Evolutionary conservation across 2,329 filamentous ascomycete genomes (phyloP).

Genomic region (Claviceps africana): DNA sequence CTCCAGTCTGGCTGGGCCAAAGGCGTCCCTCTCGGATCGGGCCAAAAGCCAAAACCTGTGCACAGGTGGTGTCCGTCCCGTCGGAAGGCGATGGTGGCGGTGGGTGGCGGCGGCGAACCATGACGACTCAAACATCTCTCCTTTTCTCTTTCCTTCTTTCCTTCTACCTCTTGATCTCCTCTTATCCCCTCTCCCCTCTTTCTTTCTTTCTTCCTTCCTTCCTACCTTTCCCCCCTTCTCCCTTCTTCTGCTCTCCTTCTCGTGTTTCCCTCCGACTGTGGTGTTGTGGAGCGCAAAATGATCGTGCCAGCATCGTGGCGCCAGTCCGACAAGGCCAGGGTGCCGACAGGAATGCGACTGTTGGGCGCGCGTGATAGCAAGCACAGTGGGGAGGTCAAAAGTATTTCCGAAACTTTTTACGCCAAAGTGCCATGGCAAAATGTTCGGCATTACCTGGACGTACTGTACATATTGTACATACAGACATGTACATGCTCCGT

Average conservation of each 20-base stretch:
- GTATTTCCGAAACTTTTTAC: too few species aligned
- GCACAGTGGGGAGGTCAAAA: too few species aligned
- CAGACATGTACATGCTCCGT: too few species aligned
- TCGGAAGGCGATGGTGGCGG: neutral
- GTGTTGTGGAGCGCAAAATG: neutral
- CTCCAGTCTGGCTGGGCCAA: too few species aligned
- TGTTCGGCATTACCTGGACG: too few species aligned
- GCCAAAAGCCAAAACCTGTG: neutral
- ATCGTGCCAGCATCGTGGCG: neutral
- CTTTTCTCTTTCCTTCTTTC: neutral
- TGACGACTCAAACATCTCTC: neutral
- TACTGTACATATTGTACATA: too few species aligned
- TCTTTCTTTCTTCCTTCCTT: neutral
- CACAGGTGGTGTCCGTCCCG: neutral
- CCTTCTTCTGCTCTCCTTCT: too few species aligned
- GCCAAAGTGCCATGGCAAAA: too few species aligned
- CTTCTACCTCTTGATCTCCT: too few species aligned
- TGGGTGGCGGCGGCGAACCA: neutral
- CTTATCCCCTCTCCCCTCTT: neutral
- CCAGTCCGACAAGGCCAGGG: neutral
- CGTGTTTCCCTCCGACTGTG: neutral
- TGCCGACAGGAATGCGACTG: neutral
- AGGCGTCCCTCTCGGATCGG: too few species aligned
- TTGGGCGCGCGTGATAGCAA: too few species aligned
- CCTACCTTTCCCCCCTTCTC: neutral